Conservation (phyloP, 768 basidiomycete species). For the Chlorophyllum brunneum region DNA sequence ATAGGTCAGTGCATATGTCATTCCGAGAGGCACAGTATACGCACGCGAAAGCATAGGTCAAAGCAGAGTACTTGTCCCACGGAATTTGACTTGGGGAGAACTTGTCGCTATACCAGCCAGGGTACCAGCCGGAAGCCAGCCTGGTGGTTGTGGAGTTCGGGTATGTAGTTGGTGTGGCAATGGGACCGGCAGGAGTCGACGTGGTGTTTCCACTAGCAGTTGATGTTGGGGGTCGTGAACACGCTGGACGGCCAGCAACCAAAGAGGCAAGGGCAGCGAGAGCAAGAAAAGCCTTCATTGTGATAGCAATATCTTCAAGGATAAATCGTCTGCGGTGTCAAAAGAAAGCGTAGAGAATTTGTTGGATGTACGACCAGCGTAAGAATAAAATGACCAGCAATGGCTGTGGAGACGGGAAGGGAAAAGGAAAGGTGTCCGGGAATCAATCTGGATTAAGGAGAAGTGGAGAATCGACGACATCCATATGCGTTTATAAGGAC, state of each 20-base stretch:
- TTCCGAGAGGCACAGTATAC: constrained; percentile 23
- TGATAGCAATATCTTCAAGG: background rate
- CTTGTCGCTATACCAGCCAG: constrained; percentile 55
- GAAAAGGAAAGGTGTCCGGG: background rate
- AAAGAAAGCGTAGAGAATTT: background rate
- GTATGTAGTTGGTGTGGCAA: background rate
- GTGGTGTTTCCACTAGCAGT: background rate
- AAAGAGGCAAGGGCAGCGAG: background rate
- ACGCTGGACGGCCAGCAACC: background rate
- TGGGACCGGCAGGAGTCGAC: background rate
- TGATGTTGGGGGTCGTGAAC: background rate
- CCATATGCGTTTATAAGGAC: background rate
- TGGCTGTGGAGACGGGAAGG: background rate
- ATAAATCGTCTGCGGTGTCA: background rate
- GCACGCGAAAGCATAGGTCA: constrained; percentile 71
- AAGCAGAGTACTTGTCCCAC: constrained; percentile 65
- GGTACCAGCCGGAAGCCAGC: constrained; percentile 58
- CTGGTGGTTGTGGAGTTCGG: background rate
- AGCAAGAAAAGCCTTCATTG: constrained; percentile 2
- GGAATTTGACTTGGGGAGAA: constrained; percentile 48
- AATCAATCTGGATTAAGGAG: background rate
- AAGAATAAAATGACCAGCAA: background rate
- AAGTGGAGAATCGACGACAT: background rate
- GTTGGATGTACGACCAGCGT: constrained; percentile 6
- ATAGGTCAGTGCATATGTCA: background rate